Evolutionary conservation across 1,284 basidiomycete genomes (phyloP), one percentile per base, ranked within the genome.

Genomic region (Pseudozyma tsukubaensis): DNA sequence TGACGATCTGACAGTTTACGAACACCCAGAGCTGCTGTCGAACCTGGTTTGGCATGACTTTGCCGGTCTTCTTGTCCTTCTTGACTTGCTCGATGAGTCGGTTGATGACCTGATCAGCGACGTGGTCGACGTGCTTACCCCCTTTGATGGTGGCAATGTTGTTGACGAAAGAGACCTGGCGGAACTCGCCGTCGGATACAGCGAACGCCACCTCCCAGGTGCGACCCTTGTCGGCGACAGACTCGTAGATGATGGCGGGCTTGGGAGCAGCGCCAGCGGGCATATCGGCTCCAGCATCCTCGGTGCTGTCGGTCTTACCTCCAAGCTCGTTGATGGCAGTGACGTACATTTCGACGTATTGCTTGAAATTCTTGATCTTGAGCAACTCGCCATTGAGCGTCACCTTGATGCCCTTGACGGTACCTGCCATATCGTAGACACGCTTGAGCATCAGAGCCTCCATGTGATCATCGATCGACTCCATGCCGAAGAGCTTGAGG

Each of bases 11-110:
- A 21, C 93, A 91, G 82, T 99, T 99, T 84, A 99, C 92, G 83
- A 99, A 99, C 67, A 99, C 89, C 94, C 94, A 97, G 89, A 99
- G 94, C 84, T 99, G 95, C 83, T 92, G 95, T 87, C 94, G 96
- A 86, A 99, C 91, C 86, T 97, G 94, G 65, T 91, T 89, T 12
- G 93, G 89, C 86, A 98, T 98, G 81, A 99, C 92, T 1, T 92
- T 89, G 10, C 94, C 93, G 2, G 88, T 93, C 67, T 85, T 83
- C 87, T 97, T 97, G 88, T 98, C 97, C 89, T 97, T 99, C 82
- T 90, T 88, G 79, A 98, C 94, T 9, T 89, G 89, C 16, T 92
- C 88, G 71, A 94, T 89, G 43, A 88, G 86, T 35, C 70, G 80
- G 85, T 94, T 94, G 48, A 94, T 90, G 59, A 99, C 89, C 85